Base-by-base conservation (phyloP, 2,329 filamentous ascomycete species). In the Phialemonium atrogriseum region DNA sequence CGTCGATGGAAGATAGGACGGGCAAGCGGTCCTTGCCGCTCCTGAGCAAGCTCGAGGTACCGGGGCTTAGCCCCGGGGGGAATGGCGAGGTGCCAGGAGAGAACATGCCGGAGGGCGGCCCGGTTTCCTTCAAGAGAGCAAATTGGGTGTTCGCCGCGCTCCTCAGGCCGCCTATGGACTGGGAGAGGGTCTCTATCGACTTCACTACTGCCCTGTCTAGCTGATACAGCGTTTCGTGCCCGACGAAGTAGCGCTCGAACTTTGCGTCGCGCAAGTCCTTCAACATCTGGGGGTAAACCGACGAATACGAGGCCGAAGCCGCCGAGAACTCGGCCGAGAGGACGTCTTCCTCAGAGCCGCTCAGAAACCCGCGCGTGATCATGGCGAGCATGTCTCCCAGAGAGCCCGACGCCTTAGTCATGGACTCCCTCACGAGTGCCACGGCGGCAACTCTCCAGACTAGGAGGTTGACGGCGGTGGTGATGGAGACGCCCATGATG, bases 91-190 rank as follows among this genome's bases (percentile, higher is more conserved):
- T 46, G 28, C 40, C 43, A 4, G 58, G 51, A 7, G 58, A 61
- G 12, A 50, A 36, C 20, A 49, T 44, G 7, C 47, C 48, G 3
- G 50, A 46, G 8, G 49, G 44, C 10, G 50, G 40, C 4, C 51
- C 52, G 9, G 58, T 55, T 50, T 91, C 83, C 38, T 79, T 78
- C 20, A 94, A 66, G 19, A 96, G 69, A 11, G 81, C 74, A 50
- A 96, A 94, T 49, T 98, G 89, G 14, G 87, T 88, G 36, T 82
- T 74, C 16, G 91, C 84, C 20, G 91, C 87, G 62, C 87, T 94
- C 42, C 87, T 74, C 48, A 98, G 62, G 7, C 89, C 91, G 53
- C 89, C 88, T 42, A 95, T 80, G 42, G 86, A 87, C 52, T 95
- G 88, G 5, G 85, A 80, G 17, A 96, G 68, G 27, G 76, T 78